Percentiles rank a stretch among this genome's conserved stretches.
Evolutionary conservation across 257 asterid species (phyloP).

Genomic region (Leonotis leonurus): DNA sequence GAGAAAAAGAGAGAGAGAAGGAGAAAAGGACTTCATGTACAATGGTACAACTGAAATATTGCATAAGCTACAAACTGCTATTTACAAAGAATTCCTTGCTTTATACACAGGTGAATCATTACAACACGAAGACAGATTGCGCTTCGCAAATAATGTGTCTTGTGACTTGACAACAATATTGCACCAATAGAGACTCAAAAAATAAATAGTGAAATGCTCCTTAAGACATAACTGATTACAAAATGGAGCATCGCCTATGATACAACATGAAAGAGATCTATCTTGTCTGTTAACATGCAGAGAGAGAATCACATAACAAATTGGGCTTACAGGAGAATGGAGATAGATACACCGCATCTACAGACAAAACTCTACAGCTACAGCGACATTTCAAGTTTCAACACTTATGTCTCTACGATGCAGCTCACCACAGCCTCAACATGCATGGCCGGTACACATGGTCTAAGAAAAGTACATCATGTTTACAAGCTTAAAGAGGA

Average conservation of each 20-base stretch:
- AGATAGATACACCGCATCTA: constrained; percentile 21
- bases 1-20: no score
- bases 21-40: no score
- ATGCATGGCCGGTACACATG: constrained; percentile 18
- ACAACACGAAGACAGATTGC: not conserved
- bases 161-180: not conserved
- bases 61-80: constrained; percentile 7
- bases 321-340: constrained; percentile 15
- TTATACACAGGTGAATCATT: not conserved
- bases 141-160: not conserved
- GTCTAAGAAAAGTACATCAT: constrained; percentile 21
- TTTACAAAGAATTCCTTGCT: not conserved
- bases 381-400: not conserved
- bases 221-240: constrained; percentile 12
- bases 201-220: not conserved
- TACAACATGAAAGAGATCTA: constrained; percentile 12
- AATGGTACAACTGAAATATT: not conserved
- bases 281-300: not conserved
- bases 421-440: constrained; percentile 7
- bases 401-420: not conserved
- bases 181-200: constrained; percentile 1
- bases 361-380: constrained; percentile 18
- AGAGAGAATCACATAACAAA: not conserved
- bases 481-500: constrained; percentile 23
- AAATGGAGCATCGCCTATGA: not conserved